Evolutionary conservation across 495 filamentous ascomycete genomes (phyloP), one percentile per base, ranked within the genome.

Genomic region (Neurospora sp.): DNA sequence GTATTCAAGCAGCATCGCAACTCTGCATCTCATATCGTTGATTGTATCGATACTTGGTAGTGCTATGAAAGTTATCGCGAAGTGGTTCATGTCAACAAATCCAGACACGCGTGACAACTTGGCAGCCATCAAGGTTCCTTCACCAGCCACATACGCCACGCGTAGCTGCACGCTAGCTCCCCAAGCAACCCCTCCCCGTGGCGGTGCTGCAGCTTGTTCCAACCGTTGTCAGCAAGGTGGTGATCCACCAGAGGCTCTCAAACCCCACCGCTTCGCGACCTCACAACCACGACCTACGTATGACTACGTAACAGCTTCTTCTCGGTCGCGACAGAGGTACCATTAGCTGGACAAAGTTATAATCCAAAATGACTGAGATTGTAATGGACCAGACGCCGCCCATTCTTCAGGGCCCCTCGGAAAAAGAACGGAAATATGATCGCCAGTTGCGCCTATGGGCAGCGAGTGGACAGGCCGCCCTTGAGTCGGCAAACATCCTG

Each of bases 391-490:
- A 85, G 72, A 88, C 84, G 0, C 87, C 86, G 14, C 87, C 86
- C 3, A 79, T 86, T 31, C 82, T 87, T 31, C 83, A 85, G 20
- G 90, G 88, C 39, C 93, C 93, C 41, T 90, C 91, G 61, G 93
- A 93, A 42, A 96, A 95, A 80, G 93, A 97, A 80, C 92, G 91
- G 81, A 96, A 93, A 79, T 99, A 99, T 84, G 96, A 99, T 79
- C 89, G 96, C 31, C 96, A 99, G 79, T 89, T 99, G 35, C 92
- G 96, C 39, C 83, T 99, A 37, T 99, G 96, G 96, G 96, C 94
- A 70, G 93, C 94, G 10, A 94, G 86, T 72, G 96, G 96, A 14
- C 96, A 99, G 81, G 87, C 91, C 76, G 94, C 93, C 2, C 87
- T 99, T 4, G 96, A 99, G 79, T 89, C 93, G 39, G 90, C 96